Conservation (phyloP, 2,329 filamentous ascomycete species). For the Paradendryphiella salina region DNA sequence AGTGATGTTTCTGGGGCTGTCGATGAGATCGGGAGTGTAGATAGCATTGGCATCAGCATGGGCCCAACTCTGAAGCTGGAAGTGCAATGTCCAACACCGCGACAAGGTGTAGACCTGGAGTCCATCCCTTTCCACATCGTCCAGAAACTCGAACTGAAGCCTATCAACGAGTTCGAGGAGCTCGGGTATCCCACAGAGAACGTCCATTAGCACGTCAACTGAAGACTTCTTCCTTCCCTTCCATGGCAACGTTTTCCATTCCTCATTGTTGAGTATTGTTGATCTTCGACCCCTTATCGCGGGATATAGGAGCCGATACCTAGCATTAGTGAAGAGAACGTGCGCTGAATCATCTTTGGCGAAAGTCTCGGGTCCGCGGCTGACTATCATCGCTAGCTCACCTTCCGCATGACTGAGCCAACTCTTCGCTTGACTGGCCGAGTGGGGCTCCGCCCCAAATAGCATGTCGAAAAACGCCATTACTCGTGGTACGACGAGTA, state of each 20-base stretch:
- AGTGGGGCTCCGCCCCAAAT: constrained; percentile 32
- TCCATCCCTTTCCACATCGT: constrained; percentile 5
- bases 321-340: constrained; percentile 29
- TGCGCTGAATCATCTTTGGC: constrained; percentile 23
- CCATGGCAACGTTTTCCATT: constrained; percentile 47
- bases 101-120: constrained; percentile 11
- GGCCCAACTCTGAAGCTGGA: constrained; percentile 26
- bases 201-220: constrained; percentile 43
- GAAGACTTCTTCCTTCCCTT: constrained; percentile 34
- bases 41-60: constrained; percentile 16
- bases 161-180: constrained; percentile 38
- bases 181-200: constrained; percentile 38
- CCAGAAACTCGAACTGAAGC: constrained; percentile 6
- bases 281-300: constrained; percentile 44
- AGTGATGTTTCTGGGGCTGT: constrained; percentile 15
- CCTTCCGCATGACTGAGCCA: constrained; percentile 38
- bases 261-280: constrained; percentile 34
- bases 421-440: constrained; percentile 27
- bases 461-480: constrained; percentile 35
- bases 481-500: constrained; percentile 33
- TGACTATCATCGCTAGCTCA: constrained; percentile 29
- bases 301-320: constrained; percentile 26
- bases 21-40: constrained; percentile 12
- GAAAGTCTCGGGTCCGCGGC: constrained; percentile 24
- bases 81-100: constrained; percentile 28